Conservation (phyloP, 345 rosid species). For the Dipteronia dyeriana region DNA sequence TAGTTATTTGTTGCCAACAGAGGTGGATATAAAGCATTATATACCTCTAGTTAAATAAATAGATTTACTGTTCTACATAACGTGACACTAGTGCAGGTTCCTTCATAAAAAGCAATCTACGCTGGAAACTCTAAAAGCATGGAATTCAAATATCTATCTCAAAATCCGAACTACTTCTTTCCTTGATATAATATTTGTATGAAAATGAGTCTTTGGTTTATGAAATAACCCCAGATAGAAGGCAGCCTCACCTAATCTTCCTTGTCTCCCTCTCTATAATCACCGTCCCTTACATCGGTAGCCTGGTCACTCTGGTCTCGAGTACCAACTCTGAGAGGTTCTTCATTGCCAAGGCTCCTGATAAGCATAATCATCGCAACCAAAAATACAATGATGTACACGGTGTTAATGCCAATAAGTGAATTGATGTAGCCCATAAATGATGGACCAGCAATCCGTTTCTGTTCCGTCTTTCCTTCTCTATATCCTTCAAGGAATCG, state of each 20-base stretch:
- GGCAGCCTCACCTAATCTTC: constrained; percentile 47
- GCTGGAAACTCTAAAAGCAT: background rate
- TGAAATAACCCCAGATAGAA: constrained; percentile 18
- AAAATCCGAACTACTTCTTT: background rate
- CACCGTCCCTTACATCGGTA: constrained; percentile 36
- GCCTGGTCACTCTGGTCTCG: constrained; percentile 33
- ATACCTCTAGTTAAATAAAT: background rate
- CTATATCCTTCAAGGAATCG: constrained; percentile 76
- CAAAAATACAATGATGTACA: constrained; percentile 64
- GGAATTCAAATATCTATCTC: background rate
- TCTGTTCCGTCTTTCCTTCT: constrained; percentile 64
- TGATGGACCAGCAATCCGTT: constrained; percentile 66
- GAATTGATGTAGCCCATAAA: constrained; percentile 70
- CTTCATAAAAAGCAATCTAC: background rate
- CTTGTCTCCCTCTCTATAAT: constrained; percentile 51
- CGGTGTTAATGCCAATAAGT: constrained; percentile 55
- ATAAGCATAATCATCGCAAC: constrained; percentile 66
- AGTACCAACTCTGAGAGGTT: constrained; percentile 54
- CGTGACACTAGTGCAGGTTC: background rate
- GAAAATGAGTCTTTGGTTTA: constrained; percentile 13
- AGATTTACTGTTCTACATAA: background rate
- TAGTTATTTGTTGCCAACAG: no score
- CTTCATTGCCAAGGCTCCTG: constrained; percentile 47
- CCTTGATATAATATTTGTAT: background rate
- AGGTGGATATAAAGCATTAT: background rate